Conservation (phyloP, 2,329 filamentous ascomycete species). For the Chaetomiaceae sp. region DNA sequence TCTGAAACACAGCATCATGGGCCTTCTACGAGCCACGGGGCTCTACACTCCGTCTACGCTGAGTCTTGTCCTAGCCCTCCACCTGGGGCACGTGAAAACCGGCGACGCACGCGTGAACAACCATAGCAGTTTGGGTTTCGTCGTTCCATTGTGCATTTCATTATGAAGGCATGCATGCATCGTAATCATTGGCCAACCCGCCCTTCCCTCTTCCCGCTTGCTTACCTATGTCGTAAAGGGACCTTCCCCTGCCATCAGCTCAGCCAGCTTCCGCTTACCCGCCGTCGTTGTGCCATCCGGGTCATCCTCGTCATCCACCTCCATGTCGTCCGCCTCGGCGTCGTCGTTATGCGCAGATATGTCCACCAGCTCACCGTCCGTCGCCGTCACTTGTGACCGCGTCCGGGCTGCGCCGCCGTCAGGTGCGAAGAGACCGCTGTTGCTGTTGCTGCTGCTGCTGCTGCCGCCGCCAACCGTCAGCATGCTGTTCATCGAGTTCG, state of each 20-base stretch:
- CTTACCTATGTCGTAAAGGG: too few relatives aligned
- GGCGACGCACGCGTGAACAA: too few relatives aligned
- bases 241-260: constrained; percentile 25
- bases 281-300: constrained; percentile 38
- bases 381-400: constrained; percentile 34
- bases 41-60: too few relatives aligned
- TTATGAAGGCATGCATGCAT: too few relatives aligned
- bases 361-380: constrained; percentile 28
- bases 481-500: constrained; percentile 14
- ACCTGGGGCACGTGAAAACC: too few relatives aligned
- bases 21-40: not conserved
- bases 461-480: constrained; percentile 20
- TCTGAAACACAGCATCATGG: not conserved
- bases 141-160: too few relatives aligned
- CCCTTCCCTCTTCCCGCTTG: too few relatives aligned
- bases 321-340: constrained; percentile 37
- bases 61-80: too few relatives aligned
- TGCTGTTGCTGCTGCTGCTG: too few relatives aligned
- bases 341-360: constrained; percentile 19
- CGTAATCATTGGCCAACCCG: too few relatives aligned
- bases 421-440: constrained; percentile 4
- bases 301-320: constrained; percentile 45
- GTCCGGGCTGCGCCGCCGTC: constrained; percentile 25
- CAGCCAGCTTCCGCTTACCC: constrained; percentile 46
- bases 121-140: too few relatives aligned